Evolutionary conservation across 139 green algal species (phyloP).

Genomic region (Klebsormidium nitens): DNA sequence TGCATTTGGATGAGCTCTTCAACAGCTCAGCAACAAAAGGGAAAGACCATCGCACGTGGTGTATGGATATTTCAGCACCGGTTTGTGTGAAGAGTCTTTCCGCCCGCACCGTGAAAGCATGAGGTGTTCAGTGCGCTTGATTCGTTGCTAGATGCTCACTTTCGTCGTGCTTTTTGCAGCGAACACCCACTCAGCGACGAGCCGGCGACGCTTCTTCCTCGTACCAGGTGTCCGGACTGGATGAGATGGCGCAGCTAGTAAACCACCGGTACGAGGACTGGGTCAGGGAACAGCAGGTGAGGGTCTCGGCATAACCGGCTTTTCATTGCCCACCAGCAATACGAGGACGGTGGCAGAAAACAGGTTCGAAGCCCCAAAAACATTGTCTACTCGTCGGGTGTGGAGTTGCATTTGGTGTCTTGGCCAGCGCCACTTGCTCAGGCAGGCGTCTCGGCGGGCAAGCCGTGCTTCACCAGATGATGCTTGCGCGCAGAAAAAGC

Average conservation of each 20-base stretch:
- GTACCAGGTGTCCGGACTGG: conserved; percentile 13
- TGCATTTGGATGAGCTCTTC: too few relatives aligned
- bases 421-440: too few relatives aligned
- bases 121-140: neutral
- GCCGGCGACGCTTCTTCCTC: neutral
- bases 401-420: too few relatives aligned
- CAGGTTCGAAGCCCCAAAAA: too few relatives aligned
- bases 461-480: too few relatives aligned
- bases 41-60: too few relatives aligned
- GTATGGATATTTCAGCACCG: neutral
- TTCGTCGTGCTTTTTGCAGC: neutral
- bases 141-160: neutral
- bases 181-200: neutral
- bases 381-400: too few relatives aligned
- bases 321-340: neutral
- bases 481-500: too few relatives aligned
- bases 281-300: conserved; percentile 8
- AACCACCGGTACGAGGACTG: conserved; percentile 6
- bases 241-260: conserved; percentile 33
- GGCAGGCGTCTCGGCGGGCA: too few relatives aligned
- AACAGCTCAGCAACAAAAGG: too few relatives aligned
- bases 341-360: neutral
- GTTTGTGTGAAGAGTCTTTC: neutral
- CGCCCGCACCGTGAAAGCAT: neutral
- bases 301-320: neutral